These are phyloP conservation scores for Pelargonium citronellum DNA, from an alignment of 441 rosid genomes.

Conservation along the genomic window DNA sequence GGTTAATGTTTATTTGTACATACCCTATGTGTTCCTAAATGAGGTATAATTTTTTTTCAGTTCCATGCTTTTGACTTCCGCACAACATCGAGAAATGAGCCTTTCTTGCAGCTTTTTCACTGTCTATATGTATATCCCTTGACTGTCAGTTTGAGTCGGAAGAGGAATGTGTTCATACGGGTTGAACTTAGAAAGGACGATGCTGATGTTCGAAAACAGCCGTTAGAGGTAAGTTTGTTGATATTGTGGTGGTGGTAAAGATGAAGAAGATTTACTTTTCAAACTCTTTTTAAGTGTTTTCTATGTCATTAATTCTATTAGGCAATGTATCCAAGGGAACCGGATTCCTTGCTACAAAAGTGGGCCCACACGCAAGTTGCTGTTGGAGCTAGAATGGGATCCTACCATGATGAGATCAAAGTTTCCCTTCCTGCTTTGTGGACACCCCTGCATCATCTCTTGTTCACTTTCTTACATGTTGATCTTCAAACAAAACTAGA, in stretches of 20 bases:
- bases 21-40: slow-evolving; percentile 12
- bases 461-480: slow-evolving; percentile 94
- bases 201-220: slow-evolving; percentile 79
- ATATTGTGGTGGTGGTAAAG: slow-evolving; percentile 15
- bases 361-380: slow-evolving; percentile 95
- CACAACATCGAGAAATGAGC: slow-evolving; percentile 88
- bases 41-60: slow-evolving; percentile 34
- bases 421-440: slow-evolving; percentile 85
- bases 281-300: slow-evolving; percentile 6
- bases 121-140: slow-evolving; percentile 85
- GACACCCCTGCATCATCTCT: slow-evolving; percentile 91
- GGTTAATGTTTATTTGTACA: not conserved
- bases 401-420: slow-evolving; percentile 94
- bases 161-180: slow-evolving; percentile 81
- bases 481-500: slow-evolving; percentile 98
- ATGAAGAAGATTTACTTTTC: slow-evolving; percentile 4
- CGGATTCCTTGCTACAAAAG: slow-evolving; percentile 63
- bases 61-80: slow-evolving; percentile 98
- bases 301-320: slow-evolving; percentile 32
- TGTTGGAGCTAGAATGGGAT: slow-evolving; percentile 77
- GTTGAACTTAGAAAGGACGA: slow-evolving; percentile 97
- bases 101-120: slow-evolving; percentile 96
- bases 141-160: slow-evolving; percentile 85
- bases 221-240: slow-evolving; percentile 67
- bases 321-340: slow-evolving; percentile 93